A percentile compares a stretch with the other conserved stretches of the same genome.
Evolutionary conservation across 257 asterid species (phyloP).

Genomic region (Salvia splendens): DNA sequence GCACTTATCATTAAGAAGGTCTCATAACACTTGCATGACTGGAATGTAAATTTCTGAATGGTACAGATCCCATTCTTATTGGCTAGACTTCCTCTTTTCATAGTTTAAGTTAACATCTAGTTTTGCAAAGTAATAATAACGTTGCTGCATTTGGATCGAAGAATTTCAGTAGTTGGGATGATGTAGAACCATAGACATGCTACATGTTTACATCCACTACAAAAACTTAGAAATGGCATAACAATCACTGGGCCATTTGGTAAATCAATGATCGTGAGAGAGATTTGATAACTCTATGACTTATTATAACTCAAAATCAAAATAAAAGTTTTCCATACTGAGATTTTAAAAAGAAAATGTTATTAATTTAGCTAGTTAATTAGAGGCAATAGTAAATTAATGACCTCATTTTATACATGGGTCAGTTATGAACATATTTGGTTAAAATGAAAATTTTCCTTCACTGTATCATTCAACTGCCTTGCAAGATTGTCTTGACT

Average conservation of each 20-base stretch:
- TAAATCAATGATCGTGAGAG: neutral
- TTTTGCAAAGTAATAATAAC: neutral
- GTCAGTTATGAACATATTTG: slow-evolving; percentile 1
- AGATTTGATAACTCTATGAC: neutral
- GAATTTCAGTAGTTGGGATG: neutral
- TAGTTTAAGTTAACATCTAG: neutral
- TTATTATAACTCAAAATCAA: neutral
- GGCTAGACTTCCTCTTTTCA: neutral
- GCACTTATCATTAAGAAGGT: slow-evolving; percentile 3
- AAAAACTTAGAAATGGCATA: neutral
- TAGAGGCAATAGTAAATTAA: neutral
- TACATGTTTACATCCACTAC: neutral
- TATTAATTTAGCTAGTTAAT: neutral
- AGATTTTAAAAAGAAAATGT: too few relatives aligned
- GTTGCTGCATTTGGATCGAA: neutral
- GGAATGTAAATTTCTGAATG: slow-evolving; percentile 4
- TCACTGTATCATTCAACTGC: neutral
- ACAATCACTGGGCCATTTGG: neutral
- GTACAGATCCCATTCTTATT: neutral
- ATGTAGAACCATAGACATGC: neutral
- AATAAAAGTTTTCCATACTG: too few relatives aligned
- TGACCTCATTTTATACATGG: neutral
- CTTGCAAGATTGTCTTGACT: neutral
- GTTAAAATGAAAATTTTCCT: neutral
- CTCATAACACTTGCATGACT: slow-evolving; percentile 1